A percentile compares a stretch with the other conserved stretches of the same genome.
These are phyloP conservation scores for Trichoderma polysporum DNA, from an alignment of 2,329 filamentous ascomycete species.

Conservation along the genomic window DNA sequence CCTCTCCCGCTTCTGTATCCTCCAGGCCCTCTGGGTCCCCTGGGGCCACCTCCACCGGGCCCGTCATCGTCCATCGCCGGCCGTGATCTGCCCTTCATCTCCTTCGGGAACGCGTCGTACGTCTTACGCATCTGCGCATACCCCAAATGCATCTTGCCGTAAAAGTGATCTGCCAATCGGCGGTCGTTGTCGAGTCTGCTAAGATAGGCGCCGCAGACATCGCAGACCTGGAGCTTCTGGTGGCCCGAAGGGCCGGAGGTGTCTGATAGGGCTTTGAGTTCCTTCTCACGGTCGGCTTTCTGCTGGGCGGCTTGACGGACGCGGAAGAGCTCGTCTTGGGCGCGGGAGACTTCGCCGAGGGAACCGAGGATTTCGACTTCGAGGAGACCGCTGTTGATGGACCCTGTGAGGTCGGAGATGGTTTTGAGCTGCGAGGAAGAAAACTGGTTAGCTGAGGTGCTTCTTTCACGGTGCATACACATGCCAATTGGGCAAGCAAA, in stretches of 20 bases:
- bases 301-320: conserved; percentile 76
- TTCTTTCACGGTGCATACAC: background rate
- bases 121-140: conserved; percentile 98
- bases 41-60: conserved; percentile 46
- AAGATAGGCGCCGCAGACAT: conserved; percentile 95
- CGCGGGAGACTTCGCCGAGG: conserved; percentile 74
- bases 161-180: conserved; percentile 93
- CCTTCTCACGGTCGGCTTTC: conserved; percentile 80
- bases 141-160: conserved; percentile 98
- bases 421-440: conserved; percentile 59
- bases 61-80: conserved; percentile 55
- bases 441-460: background rate
- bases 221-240: conserved; percentile 97
- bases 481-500: background rate
- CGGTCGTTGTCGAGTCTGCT: conserved; percentile 91
- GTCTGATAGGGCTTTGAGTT: conserved; percentile 86
- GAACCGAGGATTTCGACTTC: conserved; percentile 87
- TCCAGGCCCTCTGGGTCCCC: conserved; percentile 55
- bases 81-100: conserved; percentile 71
- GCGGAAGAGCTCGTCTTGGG: conserved; percentile 85
- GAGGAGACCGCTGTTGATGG: conserved; percentile 76
- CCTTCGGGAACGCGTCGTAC: conserved; percentile 80
- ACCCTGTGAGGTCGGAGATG: conserved; percentile 77
- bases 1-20: conserved; percentile 54
- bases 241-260: conserved; percentile 91